Evolutionary conservation across 2,329 filamentous ascomycete species (phyloP).

Genomic region (Daldinia sp.): DNA sequence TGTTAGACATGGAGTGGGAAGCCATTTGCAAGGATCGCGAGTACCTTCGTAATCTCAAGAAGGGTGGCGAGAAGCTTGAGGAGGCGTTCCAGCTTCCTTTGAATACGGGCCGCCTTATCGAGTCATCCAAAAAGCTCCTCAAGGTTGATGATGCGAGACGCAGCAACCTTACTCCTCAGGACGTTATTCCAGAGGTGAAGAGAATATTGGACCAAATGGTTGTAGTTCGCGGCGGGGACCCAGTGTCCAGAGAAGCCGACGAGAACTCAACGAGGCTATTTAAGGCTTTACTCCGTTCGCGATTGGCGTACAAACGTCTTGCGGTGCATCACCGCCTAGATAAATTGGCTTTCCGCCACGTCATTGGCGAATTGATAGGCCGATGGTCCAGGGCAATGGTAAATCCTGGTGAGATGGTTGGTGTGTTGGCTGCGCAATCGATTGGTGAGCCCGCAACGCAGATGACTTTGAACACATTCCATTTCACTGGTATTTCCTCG

Average conservation of each 20-base stretch:
- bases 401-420: conserved; percentile 97
- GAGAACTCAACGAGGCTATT: conserved; percentile 87
- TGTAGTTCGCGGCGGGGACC: conserved; percentile 86
- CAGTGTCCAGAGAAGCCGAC: conserved; percentile 89
- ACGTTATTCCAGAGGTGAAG: conserved; percentile 83
- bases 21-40: conserved; percentile 76
- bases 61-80: conserved; percentile 72
- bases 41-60: conserved; percentile 74
- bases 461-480: conserved; percentile 99
- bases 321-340: conserved; percentile 86
- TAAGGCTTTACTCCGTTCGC: conserved; percentile 89
- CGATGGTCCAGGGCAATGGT: conserved; percentile 87
- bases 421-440: conserved; percentile 95
- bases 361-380: conserved; percentile 88
- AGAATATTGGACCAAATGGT: conserved; percentile 78
- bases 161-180: conserved; percentile 87
- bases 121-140: conserved; percentile 89
- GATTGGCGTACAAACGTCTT: conserved; percentile 90
- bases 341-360: conserved; percentile 90
- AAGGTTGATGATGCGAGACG: conserved; percentile 84
- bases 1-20: conserved; percentile 90
- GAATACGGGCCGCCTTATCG: conserved; percentile 89
- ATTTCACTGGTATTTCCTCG: conserved; percentile 99
- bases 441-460: conserved; percentile 99
- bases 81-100: conserved; percentile 91